Conservation (phyloP, 2,329 filamentous ascomycete species). For the Plenodomus lindquistii region DNA sequence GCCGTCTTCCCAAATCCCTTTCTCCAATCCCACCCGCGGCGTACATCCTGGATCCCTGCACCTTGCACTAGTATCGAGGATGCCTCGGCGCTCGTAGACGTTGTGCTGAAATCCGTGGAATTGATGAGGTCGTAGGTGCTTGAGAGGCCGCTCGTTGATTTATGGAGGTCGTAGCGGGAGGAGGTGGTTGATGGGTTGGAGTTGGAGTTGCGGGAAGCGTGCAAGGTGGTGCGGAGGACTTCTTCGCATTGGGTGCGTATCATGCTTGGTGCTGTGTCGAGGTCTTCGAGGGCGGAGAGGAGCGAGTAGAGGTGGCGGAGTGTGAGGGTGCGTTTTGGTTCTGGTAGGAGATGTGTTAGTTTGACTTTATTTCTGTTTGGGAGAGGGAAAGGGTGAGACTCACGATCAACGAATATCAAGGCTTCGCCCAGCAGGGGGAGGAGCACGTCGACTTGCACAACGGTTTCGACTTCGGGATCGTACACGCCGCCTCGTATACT, state of each 20-base stretch:
- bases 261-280: slow-evolving; percentile 73
- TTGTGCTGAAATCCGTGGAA: slow-evolving; percentile 68
- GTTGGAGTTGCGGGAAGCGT: slow-evolving; percentile 61
- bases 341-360: not conserved
- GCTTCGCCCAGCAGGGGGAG: slow-evolving; percentile 83
- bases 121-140: slow-evolving; percentile 71
- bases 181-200: slow-evolving; percentile 21
- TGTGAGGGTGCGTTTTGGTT: slow-evolving; percentile 64
- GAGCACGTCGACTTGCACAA: slow-evolving; percentile 86
- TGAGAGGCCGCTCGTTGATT: too few relatives aligned
- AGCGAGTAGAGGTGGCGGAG: slow-evolving; percentile 74
- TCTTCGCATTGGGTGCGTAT: slow-evolving; percentile 77
- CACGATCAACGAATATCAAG: slow-evolving; percentile 70
- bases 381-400: slow-evolving; percentile 30
- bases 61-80: slow-evolving; percentile 54
- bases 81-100: slow-evolving; percentile 42
- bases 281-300: slow-evolving; percentile 77
- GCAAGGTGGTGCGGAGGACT: slow-evolving; percentile 74
- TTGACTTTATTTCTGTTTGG: not conserved
- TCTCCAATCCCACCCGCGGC: slow-evolving; percentile 76
- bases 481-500: slow-evolving; percentile 90
- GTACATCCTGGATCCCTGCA: slow-evolving; percentile 44
- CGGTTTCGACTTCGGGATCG: slow-evolving; percentile 76
- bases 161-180: too few relatives aligned
- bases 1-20: slow-evolving; percentile 59